Evolutionary conservation across 2,329 filamentous ascomycete genomes (phyloP), one percentile per base, ranked within the genome.

Genomic region (Aureobasidium pullulans): DNA sequence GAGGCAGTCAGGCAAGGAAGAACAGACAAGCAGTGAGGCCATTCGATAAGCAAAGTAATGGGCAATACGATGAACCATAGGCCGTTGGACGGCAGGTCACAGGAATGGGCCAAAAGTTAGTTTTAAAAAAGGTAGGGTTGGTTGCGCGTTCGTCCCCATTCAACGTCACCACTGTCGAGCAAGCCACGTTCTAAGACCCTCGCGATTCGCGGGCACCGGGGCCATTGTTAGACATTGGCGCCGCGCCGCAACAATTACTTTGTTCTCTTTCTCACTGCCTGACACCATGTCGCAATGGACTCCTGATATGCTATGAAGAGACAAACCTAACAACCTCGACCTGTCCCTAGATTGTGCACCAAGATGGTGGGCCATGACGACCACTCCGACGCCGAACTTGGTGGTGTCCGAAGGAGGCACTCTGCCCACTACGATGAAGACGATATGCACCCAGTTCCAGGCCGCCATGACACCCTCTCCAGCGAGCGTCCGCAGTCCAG

Each of bases 361-460:
- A 9, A 56, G 8, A 63, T 63, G 65, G 61, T 49, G 23, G 65
- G 34, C 62, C 62, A 62, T 52, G 64, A 54, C 46, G 62, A 57
- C 52, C 58, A 59, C 32, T 49, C 39, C 52, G 54, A 59, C 59
- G 28, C 61, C 43, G 44, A 63, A 9, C 48, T 62, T 16, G 59
- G 57, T 23, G 62, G 62, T 39, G 59, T 64, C 13, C 57, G 65
- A n/a, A 52, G 64, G 49, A 64, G 66, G 54, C 62, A 60, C 15
- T 67, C 65, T 31, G 60, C 60, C 9, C 63, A 66, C 28, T 29
- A 63, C 19, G 63, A 64, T 19, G 32, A 56, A 16, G 54, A 46
- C 39, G 31, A 49, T 47, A 39, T 61, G 40, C 32, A 47, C 31
- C 29, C 54, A 9, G 13, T 42, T 23, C 37, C 34, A 32, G 37